Percentiles rank a stretch among this genome's conserved stretches.
These are phyloP conservation scores for Chara braunii DNA, from an alignment of 139 green algal genomes.

Conservation along the genomic window DNA sequence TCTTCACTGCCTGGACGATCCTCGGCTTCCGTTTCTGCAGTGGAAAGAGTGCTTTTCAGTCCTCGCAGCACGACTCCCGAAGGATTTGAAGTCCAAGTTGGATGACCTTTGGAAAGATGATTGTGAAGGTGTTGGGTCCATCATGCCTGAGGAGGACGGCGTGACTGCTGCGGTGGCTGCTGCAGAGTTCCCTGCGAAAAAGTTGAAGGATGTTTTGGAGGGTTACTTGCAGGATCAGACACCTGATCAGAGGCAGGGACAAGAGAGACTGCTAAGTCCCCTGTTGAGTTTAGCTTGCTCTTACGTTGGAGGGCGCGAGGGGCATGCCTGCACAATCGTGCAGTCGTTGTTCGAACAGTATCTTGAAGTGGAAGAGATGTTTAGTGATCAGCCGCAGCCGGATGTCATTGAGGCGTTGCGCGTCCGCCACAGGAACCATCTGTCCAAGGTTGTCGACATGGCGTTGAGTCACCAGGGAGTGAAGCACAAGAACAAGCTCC, in stretches of 20 bases:
- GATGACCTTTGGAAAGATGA: neutral
- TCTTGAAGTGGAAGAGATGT: slow-evolving; percentile 68
- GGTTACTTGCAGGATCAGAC: neutral
- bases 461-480: slow-evolving; percentile 73
- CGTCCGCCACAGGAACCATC: slow-evolving; percentile 49
- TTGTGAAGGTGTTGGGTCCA: too few species aligned
- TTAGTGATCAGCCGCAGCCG: slow-evolving; percentile 55
- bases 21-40: slow-evolving; percentile 68
- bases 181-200: neutral
- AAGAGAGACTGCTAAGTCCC: too few species aligned
- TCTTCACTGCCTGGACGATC: slow-evolving; percentile 64
- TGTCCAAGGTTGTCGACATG: slow-evolving; percentile 70
- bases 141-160: too few species aligned
- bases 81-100: slow-evolving; percentile 23
- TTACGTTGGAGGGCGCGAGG: slow-evolving; percentile 58
- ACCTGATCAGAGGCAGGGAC: neutral
- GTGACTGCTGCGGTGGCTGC: too few species aligned
- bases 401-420: slow-evolving; percentile 80
- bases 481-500: slow-evolving; percentile 59
- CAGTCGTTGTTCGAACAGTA: slow-evolving; percentile 66
- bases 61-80: slow-evolving; percentile 61
- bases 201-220: neutral
- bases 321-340: slow-evolving; percentile 48
- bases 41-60: slow-evolving; percentile 69
- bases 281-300: slow-evolving; percentile 54